Base-by-base conservation (phyloP, 2,329 filamentous ascomycete genomes). In the Colletotrichum chlorophyti region DNA sequence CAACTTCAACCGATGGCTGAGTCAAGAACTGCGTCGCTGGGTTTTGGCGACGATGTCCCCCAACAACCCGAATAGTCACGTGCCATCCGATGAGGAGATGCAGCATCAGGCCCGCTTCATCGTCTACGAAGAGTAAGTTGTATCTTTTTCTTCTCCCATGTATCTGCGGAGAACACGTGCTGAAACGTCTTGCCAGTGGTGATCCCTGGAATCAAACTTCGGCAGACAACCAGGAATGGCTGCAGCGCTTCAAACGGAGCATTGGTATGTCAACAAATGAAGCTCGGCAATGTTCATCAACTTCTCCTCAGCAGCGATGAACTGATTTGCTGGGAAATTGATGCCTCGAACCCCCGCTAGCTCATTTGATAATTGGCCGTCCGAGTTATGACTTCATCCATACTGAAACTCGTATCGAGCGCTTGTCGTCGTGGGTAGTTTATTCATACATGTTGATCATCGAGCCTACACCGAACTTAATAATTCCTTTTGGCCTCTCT, bases 51-150 rank as follows among this genome's bases (percentile, higher is more conserved):
- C 66, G 1, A 74, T 65, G 69, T 72, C 65, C 7, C 72, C 60
- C 47, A 68, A 64, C 15, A 70, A 70, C n/a, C 68, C 68, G 12
- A 65, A 63, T 45, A 68, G 53, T 7, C 66, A 68, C 1, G 50
- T 71, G 0, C 73, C 73, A 0, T 74, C 71, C 0, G 73, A 76
- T 19, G 66, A 69, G 10, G 72, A 76, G 26, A 53, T 76, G 2
- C 66, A 74, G 15, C 62, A 65, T 14, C 69, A 75, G 59, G 73
- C 72, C 3, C 66, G 69, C 1, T 68, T 66, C 43, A 72, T 74
- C 17, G 57, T 69, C 19, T 67, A 64, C 6, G 70, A 70, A 34
- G 66, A 68, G 68, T 68, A 31, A 63, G 68, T n/a, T n/a, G n/a
- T n/a, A n/a, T n/a, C n/a, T n/a, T 60, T 2, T 1, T 7, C 2